Evolutionary conservation across 495 filamentous ascomycete genomes (phyloP), one percentile per base, ranked within the genome.

Genomic region (Tuber brumale): DNA sequence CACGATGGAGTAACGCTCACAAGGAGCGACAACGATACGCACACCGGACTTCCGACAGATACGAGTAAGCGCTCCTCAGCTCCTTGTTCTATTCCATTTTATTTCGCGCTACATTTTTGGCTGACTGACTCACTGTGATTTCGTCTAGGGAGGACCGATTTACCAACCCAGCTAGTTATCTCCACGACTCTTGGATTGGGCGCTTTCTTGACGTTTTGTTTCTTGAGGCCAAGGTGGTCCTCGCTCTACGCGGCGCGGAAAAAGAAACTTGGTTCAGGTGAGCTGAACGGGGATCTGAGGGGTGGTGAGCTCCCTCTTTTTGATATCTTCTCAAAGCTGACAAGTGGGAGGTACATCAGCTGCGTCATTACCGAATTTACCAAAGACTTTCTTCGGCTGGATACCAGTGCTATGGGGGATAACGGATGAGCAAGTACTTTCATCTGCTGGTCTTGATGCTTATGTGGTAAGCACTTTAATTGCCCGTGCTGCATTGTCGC

Each of bases 361-460:
- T n/a, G 89, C 90, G n/a, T 85, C 86, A 19, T 86, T 98, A 43
- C 96, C 96, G 7, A 89, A 91, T 69, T 90, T 99, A 9, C 94
- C 96, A 70, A 89, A 94, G 81, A 91, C 88, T 46, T 90, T 97
- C 81, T 92, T 98, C 77, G 95, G 94, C 81, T 99, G 96, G 96
- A 95, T 98, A 45, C 91, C 93, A 3, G 89, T 90, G 16, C 86
- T 99, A n/a, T 95, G 95, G 86, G 87, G 85, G 72, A 92, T 99
- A 72, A 93, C 92, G 19, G 94, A 98, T 69, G 89, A 97, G 81
- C 90, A 98, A 84, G 89, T 98, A 35, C 86, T 99, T 70, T 90
- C 91, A 51, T 95, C 95, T 43, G 94, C 94, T 19, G 96, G 96
- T 0, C 86, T 99, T 70, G 96, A 99, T 86, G 96, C 95, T 72